Base-by-base conservation (phyloP, 2,329 filamentous ascomycete genomes). In the Endocalyx cinctus region DNA sequence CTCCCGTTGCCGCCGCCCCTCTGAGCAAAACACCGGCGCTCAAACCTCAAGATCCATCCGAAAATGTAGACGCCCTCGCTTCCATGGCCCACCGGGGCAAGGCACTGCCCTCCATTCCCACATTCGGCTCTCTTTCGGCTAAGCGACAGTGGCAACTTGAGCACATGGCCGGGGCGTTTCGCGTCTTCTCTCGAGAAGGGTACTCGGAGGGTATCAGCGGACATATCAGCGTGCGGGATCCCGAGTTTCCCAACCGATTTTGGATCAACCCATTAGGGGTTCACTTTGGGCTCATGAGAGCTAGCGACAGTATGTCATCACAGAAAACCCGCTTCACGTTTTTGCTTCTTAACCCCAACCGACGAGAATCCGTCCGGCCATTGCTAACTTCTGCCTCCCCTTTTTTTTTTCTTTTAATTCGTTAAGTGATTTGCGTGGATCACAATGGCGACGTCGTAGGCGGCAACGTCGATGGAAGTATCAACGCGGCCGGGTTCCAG, bases 141-240 rank as follows among this genome's bases (percentile, higher is more conserved):
- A 66, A 79, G 33, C 72, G 76, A 11, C 59, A 63, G 47, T 77
- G 73, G 62, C 70, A 74, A 42, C 60, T 74, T 12, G 61, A 67
- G 10, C 72, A 76, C 48, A 74, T 74, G 57, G 72, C 71, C 4
- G 62, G 64, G 6, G 72, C 72, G 8, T 81, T 80, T 50, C 68
- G 76, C 8, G 66, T 77, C 34, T 79, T 77, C 46, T 66, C 74
- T 1, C 65, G 73, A 23, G 70, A 74, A 46, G 72, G 71, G 37
- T 72, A 72, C 55, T 74, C 70, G 0, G 79, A 83, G 52, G 79
- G 79, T 25, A 79, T 79, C 55, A 64, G 66, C 11, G 79, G 79
- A 1, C 79, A 84, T 50, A 83, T 84, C 35, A 69, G 61, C 5
- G 73, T 83, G 1, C 67, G 79, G 6, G 79, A 83, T 47, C 77